Evolutionary conservation across 2,329 filamentous ascomycete species (phyloP).

Genomic region (Dissoconium aciculare): DNA sequence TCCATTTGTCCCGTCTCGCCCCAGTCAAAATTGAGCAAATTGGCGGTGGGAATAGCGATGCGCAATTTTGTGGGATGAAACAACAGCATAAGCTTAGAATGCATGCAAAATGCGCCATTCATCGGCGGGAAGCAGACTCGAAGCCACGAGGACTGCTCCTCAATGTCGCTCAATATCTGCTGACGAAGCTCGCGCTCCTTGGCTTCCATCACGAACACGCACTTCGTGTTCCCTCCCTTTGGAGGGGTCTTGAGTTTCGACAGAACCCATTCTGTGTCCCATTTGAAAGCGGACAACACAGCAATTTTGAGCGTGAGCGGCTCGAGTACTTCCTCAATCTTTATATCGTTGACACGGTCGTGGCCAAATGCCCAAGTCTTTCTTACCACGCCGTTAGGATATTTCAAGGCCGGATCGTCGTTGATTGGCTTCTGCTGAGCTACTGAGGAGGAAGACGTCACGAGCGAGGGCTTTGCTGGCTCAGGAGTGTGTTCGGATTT

Average conservation of each 20-base stretch:
- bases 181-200: slow-evolving; percentile 29
- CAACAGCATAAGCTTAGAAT: slow-evolving; percentile 87
- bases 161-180: slow-evolving; percentile 18
- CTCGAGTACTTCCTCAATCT: slow-evolving; percentile 74
- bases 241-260: slow-evolving; percentile 42
- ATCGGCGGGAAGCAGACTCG: slow-evolving; percentile 69
- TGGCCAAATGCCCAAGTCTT: slow-evolving; percentile 62
- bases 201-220: slow-evolving; percentile 46
- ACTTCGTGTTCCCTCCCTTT: slow-evolving; percentile 38
- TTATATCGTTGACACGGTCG: slow-evolving; percentile 58
- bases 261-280: slow-evolving; percentile 68
- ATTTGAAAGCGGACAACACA: slow-evolving; percentile 74
- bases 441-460: no score
- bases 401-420: slow-evolving; percentile 24
- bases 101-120: slow-evolving; percentile 61
- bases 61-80: slow-evolving; percentile 60
- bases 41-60: slow-evolving; percentile 75
- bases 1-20: slow-evolving; percentile 73
- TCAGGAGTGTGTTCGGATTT: not conserved
- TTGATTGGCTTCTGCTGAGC: slow-evolving; percentile 1
- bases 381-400: slow-evolving; percentile 53
- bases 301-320: slow-evolving; percentile 56
- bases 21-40: slow-evolving; percentile 78
- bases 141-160: slow-evolving; percentile 29
- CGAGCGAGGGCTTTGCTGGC: slow-evolving; percentile 1